A percentile compares a stretch with the other conserved stretches of the same genome.
Conservation (phyloP, 208 protist genomes). For the Crithidia brevicula region DNA sequence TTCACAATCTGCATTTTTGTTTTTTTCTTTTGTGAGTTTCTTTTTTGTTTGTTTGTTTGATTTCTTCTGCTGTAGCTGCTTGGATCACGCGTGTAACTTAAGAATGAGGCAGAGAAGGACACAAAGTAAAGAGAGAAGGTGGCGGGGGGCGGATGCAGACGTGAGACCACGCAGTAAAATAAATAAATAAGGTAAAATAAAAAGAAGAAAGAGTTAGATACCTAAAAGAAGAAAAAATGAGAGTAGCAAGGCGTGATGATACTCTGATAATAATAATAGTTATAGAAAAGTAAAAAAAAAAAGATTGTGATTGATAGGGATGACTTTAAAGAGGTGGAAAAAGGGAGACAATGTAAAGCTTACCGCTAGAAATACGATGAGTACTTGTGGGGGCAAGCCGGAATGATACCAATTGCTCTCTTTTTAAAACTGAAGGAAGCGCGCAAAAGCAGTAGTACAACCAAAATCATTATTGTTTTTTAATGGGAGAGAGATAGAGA, state of each 20-base stretch:
- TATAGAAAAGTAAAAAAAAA: slow-evolving; percentile 20
- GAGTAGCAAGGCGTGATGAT: neutral
- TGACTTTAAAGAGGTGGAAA: neutral
- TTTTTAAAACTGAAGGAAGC: no score
- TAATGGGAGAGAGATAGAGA: no score
- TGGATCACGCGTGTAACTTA: no score
- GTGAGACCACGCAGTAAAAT: slow-evolving; percentile 3
- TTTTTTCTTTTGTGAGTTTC: slow-evolving; percentile 5
- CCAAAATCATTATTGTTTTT: no score
- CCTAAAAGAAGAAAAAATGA: neutral
- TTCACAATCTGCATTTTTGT: slow-evolving; percentile 20
- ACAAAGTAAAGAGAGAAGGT: neutral
- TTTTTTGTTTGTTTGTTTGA: slow-evolving; percentile 8
- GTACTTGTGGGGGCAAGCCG: no score
- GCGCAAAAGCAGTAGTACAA: no score
- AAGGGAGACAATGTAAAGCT: no score
- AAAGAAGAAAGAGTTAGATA: slow-evolving; percentile 1
- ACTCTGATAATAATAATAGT: slow-evolving; percentile 4
- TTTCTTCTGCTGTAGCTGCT: slow-evolving; percentile 1
- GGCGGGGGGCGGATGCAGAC: neutral
- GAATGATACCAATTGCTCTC: no score
- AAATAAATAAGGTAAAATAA: neutral
- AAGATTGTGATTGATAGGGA: neutral
- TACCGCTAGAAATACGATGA: no score
- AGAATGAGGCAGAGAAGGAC: neutral